These are phyloP conservation scores for Penicillium fuscoglaucum DNA, from an alignment of 2,329 filamentous ascomycete species.

Conservation along the genomic window DNA sequence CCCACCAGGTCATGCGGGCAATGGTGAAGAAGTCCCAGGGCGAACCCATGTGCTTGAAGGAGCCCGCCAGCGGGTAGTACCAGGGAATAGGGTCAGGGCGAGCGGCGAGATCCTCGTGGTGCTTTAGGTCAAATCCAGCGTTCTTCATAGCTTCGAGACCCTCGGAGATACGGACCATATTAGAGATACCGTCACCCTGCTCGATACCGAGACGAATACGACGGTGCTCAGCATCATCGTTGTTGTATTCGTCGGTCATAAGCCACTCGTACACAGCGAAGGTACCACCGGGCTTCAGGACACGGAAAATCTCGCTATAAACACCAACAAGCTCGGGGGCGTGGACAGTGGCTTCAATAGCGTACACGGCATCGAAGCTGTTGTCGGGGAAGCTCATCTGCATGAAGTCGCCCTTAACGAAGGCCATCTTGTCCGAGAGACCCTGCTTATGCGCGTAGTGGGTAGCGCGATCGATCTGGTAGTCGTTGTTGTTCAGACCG, in stretches of 20 bases:
- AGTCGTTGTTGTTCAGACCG: slow-evolving; percentile 98
- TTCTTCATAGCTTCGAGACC: slow-evolving; percentile 79
- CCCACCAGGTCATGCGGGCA: slow-evolving; percentile 83
- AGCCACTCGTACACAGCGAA: slow-evolving; percentile 99
- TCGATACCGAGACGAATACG: slow-evolving; percentile 93
- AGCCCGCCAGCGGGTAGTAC: slow-evolving; percentile 90
- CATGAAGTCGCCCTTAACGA: slow-evolving; percentile 98
- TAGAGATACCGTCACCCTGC: slow-evolving; percentile 92
- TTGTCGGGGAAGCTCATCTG: slow-evolving; percentile 95
- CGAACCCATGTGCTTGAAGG: slow-evolving; percentile 79
- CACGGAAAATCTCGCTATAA: slow-evolving; percentile 91
- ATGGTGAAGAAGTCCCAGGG: slow-evolving; percentile 79
- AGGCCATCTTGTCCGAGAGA: slow-evolving; percentile 74
- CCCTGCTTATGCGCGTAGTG: slow-evolving; percentile 80
- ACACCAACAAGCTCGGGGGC: slow-evolving; percentile 87
- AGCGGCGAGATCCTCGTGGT: slow-evolving; percentile 83
- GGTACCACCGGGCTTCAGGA: slow-evolving; percentile 90
- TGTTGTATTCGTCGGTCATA: slow-evolving; percentile 95
- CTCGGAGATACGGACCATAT: slow-evolving; percentile 88
- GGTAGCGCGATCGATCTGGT: slow-evolving; percentile 94
- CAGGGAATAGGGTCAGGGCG: slow-evolving; percentile 75
- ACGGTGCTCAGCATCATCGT: slow-evolving; percentile 80
- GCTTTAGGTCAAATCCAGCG: slow-evolving; percentile 80
- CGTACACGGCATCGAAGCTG: slow-evolving; percentile 91
- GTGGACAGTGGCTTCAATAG: slow-evolving; percentile 95